Evolutionary conservation across 192 early-diverging fungal genomes (phyloP), one percentile per base, ranked within the genome.

Genomic region (Coemansia sp.): DNA sequence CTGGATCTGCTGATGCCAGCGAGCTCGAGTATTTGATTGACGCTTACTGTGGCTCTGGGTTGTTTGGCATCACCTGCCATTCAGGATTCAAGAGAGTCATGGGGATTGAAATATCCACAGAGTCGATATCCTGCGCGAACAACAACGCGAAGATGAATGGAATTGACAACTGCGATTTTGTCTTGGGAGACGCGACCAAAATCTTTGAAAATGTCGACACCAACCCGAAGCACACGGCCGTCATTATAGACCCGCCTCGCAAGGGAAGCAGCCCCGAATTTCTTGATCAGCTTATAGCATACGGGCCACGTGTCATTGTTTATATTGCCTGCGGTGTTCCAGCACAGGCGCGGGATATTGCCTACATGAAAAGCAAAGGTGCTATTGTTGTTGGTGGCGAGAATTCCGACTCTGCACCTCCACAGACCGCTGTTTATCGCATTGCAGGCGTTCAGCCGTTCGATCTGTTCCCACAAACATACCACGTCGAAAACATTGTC

Each of bases 401-500:
- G 29, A 19, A 2, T 4, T 3, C 29, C 2, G 38, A 20, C 9
- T 38, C 61, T 1, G 59, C 65, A 15, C 11, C 19, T 3, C 41
- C 47, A 23, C 61, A 62, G 1, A 41, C 62, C 28, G 61, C 82
- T 3, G 84, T 83, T 42, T 90, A 90, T 60, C 70, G 74, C 30
- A 79, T 90, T 0, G 73, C 74, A 23, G 67, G 70, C 45, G 72
- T 90, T 29, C 83, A 85, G 64, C 87, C 87, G 8, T 88, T 90
- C 48, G 89, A 90, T 62, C 82, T 90, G 60, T 90, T 90, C 54
- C 89, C 89, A 19, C 89, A 90, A 64, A 87, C 89, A 20, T 75
- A 74, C 44, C 83, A 86, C n/a, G 82, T 84, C 20, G 89, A 90
- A 61, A 86, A 82, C 57, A 85, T 90, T 53, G 78, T 85, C 38